Base-by-base conservation (phyloP, 2,329 filamentous ascomycete species). In the Hymenotorrendiella dingleyae region DNA sequence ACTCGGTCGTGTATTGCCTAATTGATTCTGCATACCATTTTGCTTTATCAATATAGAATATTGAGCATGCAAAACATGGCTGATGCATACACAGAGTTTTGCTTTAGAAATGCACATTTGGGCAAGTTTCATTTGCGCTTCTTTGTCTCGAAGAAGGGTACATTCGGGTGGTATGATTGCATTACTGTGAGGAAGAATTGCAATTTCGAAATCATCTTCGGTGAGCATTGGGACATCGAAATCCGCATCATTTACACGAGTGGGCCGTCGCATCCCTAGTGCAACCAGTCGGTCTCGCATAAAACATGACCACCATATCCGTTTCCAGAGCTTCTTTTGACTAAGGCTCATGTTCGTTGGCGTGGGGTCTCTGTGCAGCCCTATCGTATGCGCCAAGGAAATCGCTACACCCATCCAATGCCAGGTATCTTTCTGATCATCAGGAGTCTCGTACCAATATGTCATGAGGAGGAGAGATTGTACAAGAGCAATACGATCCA, bases 371-470 rank as follows among this genome's bases (percentile, higher is more conserved):
- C 90, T 84, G 64, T 97, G 89, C 14, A 96, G 73, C 5, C 91
- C 90, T 51, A 96, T 95, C 10, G 90, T 95, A 63, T 95, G 88
- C 40, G 89, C 90, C 35, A 96, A 71, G 10, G 90, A 95, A 46
- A 94, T 86, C 30, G 90, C 91, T 27, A 96, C 87, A 14, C 91
- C 91, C 86, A 96, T 94, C 91, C 90, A 96, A 62, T 96, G 90
- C 86, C 91, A 96, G 34, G 90, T 96, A 62, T 96, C 91, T 64
- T 96, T 96, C 61, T 95, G 88, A 62, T 96, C 91, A 65, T 96
- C 89, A 0, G 90, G 90, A 10, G 88, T 94, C 65, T 96, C 90
- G 63, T 96, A 96, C 85, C 91, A 97, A 63, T 94, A 95, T 3
- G 90, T 95, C 85, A 96, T 90, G 46, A 96, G 74, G 19, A 96